Conservation (phyloP, 768 basidiomycete genomes). For the Leccinum ochraceum region DNA sequence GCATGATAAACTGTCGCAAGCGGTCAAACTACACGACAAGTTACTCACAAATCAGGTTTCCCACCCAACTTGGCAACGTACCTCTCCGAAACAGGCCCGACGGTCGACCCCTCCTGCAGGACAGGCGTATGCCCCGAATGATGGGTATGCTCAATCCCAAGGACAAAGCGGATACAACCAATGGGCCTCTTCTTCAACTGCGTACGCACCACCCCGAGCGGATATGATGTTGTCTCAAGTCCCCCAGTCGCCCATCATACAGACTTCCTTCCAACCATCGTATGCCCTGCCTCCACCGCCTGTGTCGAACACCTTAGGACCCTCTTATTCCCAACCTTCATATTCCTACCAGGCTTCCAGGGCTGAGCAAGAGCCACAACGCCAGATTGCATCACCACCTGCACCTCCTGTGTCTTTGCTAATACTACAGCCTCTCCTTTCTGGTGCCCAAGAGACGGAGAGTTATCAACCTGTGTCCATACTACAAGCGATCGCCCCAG, state of each 20-base stretch:
- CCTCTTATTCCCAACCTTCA: conserved; percentile 16
- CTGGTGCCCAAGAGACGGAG: conserved; percentile 6
- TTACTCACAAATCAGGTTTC: conserved; percentile 82
- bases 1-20: conserved; percentile 92
- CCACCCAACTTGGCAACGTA: conserved; percentile 62
- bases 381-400: conserved; percentile 16
- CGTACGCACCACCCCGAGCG: conserved; percentile 22
- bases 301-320: conserved; percentile 12
- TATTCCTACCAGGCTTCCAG: conserved; percentile 13
- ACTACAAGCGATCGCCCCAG: conserved; percentile 15
- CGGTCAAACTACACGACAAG: conserved; percentile 89
- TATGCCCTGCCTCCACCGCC: conserved; percentile 27
- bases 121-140: conserved; percentile 16
- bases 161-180: conserved; percentile 36
- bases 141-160: conserved; percentile 35
- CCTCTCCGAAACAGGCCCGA: conserved; percentile 22
- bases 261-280: conserved; percentile 31
- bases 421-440: conserved; percentile 13
- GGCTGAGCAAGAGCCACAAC: conserved; percentile 16
- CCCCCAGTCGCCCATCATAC: conserved; percentile 28
- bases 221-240: conserved; percentile 25
- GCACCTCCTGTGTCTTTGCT: conserved; percentile 4
- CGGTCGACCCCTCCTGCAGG: conserved; percentile 30
- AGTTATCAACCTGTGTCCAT: conserved; percentile 24
- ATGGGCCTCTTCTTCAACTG: conserved; percentile 26